These are phyloP conservation scores for Mycena polygramma DNA, from an alignment of 768 basidiomycete genomes.

Conservation along the genomic window DNA sequence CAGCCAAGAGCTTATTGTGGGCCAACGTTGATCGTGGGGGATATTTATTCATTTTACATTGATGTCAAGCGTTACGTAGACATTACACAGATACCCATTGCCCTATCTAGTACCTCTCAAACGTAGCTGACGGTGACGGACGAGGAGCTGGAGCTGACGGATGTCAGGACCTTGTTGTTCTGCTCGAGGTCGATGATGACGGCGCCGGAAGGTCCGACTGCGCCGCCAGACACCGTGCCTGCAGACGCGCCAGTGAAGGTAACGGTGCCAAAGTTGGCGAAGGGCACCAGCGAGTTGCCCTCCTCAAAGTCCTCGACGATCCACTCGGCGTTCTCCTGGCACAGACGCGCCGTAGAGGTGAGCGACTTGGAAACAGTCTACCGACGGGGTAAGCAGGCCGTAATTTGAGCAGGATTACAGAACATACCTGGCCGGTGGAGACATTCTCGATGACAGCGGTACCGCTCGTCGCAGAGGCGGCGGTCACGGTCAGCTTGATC, in stretches of 20 bases:
- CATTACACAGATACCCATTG: not conserved
- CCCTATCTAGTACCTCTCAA: constrained; percentile 2
- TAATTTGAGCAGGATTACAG: not conserved
- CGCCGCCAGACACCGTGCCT: constrained; percentile 41
- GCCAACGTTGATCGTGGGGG: no score
- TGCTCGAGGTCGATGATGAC: constrained; percentile 54
- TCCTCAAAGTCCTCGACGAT: constrained; percentile 53
- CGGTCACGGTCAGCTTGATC: constrained; percentile 47
- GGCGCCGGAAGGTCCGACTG: constrained; percentile 41
- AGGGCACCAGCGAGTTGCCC: constrained; percentile 46
- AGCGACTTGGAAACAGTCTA: constrained; percentile 38
- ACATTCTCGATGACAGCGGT: constrained; percentile 45
- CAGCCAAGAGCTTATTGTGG: no score
- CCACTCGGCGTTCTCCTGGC: constrained; percentile 48
- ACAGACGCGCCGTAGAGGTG: constrained; percentile 39
- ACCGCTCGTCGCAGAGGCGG: constrained; percentile 41
- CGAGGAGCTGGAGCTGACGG: constrained; percentile 35
- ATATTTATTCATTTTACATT: not conserved
- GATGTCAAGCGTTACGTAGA: not conserved
- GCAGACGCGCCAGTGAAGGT: constrained; percentile 51
- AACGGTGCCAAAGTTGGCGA: constrained; percentile 55
- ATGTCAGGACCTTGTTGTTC: constrained; percentile 46
- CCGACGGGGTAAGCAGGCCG: not conserved
- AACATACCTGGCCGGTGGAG: constrained; percentile 38
- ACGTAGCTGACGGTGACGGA: constrained; percentile 24